These are phyloP conservation scores for Lentinula sp. DNA, from an alignment of 768 basidiomycete species.

Conservation along the genomic window DNA sequence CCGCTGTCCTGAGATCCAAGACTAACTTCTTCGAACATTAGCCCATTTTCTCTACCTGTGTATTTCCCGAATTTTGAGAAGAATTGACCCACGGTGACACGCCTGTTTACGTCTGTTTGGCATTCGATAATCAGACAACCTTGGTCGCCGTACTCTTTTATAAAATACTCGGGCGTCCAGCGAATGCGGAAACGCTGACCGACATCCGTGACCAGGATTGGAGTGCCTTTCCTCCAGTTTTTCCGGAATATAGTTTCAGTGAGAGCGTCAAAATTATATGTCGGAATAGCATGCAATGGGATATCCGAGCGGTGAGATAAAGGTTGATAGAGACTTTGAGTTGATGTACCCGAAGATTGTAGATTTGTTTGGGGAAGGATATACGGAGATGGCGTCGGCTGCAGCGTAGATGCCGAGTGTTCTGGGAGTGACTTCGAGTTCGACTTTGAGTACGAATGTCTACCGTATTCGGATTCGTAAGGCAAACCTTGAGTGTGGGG, in stretches of 20 bases:
- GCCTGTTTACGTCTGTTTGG: constrained; percentile 60
- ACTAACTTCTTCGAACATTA: background rate
- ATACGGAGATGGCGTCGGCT: background rate
- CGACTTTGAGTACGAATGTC: background rate
- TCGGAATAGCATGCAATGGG: constrained; percentile 40
- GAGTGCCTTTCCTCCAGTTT: constrained; percentile 71
- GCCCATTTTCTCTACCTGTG: constrained; percentile 30
- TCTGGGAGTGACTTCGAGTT: background rate
- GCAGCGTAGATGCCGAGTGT: background rate
- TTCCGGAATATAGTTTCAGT: constrained; percentile 55
- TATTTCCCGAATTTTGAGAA: constrained; percentile 74
- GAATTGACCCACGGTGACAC: constrained; percentile 69
- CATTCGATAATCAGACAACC: constrained; percentile 76
- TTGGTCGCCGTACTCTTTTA: constrained; percentile 56
- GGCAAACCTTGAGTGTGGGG: background rate
- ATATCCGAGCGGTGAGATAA: constrained; percentile 6
- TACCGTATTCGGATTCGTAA: background rate
- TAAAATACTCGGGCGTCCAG: constrained; percentile 86
- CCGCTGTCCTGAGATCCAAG: background rate
- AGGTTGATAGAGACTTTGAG: background rate
- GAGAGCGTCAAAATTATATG: constrained; percentile 42
- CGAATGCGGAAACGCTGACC: constrained; percentile 53
- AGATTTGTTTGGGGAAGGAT: background rate
- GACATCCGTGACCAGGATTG: constrained; percentile 71
- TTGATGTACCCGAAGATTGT: background rate